Conservation (phyloP, 2,329 filamentous ascomycete genomes). For the Fusarium sp. region DNA sequence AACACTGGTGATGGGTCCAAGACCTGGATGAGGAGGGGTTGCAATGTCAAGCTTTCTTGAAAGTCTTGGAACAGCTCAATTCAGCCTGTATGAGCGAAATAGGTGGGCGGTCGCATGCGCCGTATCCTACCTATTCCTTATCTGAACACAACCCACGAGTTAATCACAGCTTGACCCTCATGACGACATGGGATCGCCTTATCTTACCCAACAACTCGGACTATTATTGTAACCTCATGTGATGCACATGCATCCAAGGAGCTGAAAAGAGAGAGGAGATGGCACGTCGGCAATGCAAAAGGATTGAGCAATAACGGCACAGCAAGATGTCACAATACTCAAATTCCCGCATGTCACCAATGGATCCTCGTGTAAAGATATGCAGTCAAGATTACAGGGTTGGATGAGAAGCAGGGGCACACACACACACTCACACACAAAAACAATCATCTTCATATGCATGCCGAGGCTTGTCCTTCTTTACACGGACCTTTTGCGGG, state of each 20-base stretch:
- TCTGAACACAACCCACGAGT: conserved; percentile 16
- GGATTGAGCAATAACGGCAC: neutral
- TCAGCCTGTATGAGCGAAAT: neutral
- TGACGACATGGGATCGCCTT: neutral
- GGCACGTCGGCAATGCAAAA: neutral
- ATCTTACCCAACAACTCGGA: neutral
- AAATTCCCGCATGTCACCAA: conserved; percentile 1
- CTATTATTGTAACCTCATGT: neutral
- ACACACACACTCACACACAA: neutral
- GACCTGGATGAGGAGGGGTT: conserved; percentile 1
- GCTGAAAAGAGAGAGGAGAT: neutral
- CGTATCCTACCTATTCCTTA: conserved; percentile 18
- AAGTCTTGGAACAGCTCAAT: neutral
- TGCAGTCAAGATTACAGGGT: neutral
- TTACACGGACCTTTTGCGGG: conserved; percentile 28
- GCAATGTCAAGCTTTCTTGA: neutral
- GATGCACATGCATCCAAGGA: neutral
- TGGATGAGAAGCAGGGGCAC: neutral
- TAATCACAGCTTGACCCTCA: neutral
- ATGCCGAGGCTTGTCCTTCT: conserved; percentile 40
- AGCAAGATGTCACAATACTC: conserved; percentile 9
- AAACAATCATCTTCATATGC: conserved; percentile 40
- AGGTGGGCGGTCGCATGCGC: neutral
- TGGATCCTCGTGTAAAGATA: neutral
- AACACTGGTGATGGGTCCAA: conserved; percentile 1